Evolutionary conservation across 345 rosid species (phyloP).

Genomic region (thale cress (Arabidopsis thaliana)): DNA sequence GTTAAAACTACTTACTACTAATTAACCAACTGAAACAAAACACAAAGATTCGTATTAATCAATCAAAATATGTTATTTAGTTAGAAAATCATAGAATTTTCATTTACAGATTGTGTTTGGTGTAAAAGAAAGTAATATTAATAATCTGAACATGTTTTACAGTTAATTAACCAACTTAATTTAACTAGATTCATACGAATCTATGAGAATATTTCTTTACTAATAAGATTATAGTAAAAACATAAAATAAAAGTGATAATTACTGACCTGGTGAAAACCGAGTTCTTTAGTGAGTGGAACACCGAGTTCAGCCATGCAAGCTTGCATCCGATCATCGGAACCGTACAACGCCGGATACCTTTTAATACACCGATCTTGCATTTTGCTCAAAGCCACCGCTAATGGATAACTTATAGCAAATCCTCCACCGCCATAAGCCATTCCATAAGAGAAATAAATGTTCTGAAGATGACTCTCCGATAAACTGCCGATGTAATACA

Average conservation of each 20-base stretch:
- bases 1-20: conserved; percentile 17
- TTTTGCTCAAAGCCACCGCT: conserved; percentile 79
- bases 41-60: conserved; percentile 3
- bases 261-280: conserved; percentile 96
- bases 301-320: conserved; percentile 99
- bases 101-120: too few species aligned
- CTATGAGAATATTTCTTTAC: conserved; percentile 11
- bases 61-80: not conserved
- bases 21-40: conserved; percentile 1
- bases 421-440: conserved; percentile 99
- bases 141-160: not conserved
- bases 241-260: not conserved
- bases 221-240: not conserved
- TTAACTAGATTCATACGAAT: conserved; percentile 17
- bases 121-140: too few species aligned
- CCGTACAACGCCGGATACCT: conserved; percentile 97
- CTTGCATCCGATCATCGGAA: conserved; percentile 98
- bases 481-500: conserved; percentile 89
- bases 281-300: conserved; percentile 97
- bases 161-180: conserved; percentile 8
- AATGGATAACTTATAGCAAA: conserved; percentile 92
- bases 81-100: too few species aligned
- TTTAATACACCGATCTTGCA: conserved; percentile 88
- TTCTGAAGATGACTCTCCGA: conserved; percentile 98
- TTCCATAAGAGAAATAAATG: conserved; percentile 89